Conservation (phyloP, 108 stramenopile genomes). For the Skeletonema costatum region DNA sequence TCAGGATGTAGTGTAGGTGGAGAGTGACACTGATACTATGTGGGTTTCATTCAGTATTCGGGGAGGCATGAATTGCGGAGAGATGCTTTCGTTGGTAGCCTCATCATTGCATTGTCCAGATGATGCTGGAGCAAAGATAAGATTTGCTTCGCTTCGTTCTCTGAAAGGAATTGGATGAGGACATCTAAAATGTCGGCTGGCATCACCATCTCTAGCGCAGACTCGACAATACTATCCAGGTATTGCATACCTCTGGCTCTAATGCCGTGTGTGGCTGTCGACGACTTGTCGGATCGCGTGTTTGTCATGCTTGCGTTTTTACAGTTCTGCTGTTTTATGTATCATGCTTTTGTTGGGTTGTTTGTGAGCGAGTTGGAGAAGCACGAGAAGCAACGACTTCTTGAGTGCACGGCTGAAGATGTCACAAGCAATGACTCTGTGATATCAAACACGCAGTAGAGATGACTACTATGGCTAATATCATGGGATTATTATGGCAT, state of each 20-base stretch:
- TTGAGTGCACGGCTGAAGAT: too few species aligned
- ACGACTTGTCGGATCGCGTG: conserved; percentile 12
- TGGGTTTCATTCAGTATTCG: background rate
- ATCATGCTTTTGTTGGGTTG: too few species aligned
- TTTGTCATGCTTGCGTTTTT: background rate
- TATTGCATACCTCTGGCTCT: conserved; percentile 26
- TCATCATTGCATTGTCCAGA: background rate
- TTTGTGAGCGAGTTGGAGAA: too few species aligned
- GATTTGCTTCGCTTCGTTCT: conserved; percentile 9
- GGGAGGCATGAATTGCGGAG: background rate
- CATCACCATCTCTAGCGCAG: conserved; percentile 27
- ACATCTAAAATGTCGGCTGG: background rate
- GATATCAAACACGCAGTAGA: too few species aligned
- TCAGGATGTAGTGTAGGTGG: too few species aligned
- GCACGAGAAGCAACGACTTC: too few species aligned
- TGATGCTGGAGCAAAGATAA: background rate
- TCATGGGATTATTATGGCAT: too few species aligned
- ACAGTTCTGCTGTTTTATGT: too few species aligned
- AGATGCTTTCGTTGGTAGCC: background rate
- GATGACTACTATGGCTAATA: too few species aligned
- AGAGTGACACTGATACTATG: too few species aligned
- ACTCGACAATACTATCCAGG: conserved; percentile 21
- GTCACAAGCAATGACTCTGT: too few species aligned
- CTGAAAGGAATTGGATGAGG: conserved; percentile 15
- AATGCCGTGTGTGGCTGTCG: conserved; percentile 19